A percentile compares a stretch with the other conserved stretches of the same genome.
phyloP scores from a whole-genome alignment of 768 basidiomycete genomes.

The Auriscalpium orientale region DNA sequence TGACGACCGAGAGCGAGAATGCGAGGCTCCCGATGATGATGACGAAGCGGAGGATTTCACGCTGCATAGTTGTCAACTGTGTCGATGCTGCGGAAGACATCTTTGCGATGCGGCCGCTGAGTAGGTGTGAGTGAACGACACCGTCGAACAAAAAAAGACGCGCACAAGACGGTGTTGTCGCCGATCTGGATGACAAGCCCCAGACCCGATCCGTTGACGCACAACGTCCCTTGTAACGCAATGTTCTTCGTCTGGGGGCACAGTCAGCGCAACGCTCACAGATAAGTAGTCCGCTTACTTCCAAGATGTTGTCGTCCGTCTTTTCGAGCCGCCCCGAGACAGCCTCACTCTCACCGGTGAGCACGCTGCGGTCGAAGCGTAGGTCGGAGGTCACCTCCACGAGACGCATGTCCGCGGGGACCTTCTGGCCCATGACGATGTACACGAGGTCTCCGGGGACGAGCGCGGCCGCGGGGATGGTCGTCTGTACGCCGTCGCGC shows the following conservation, averaged over 20 bases:
- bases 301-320: constrained; percentile 25
- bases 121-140: not conserved
- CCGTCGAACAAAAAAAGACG: constrained; percentile 16
- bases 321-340: constrained; percentile 16
- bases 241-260: constrained; percentile 45
- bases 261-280: constrained; percentile 6
- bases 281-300: not conserved
- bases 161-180: constrained; percentile 43
- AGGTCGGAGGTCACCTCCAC: constrained; percentile 50
- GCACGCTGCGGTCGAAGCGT: constrained; percentile 52
- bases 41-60: constrained; percentile 49
- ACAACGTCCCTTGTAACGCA: constrained; percentile 49
- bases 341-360: constrained; percentile 44
- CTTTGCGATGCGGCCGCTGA: constrained; percentile 33
- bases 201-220: constrained; percentile 38
- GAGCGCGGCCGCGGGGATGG: constrained; percentile 50
- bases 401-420: constrained; percentile 66
- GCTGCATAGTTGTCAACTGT: constrained; percentile 41
- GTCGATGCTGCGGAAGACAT: constrained; percentile 22
- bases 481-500: constrained; percentile 38
- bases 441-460: constrained; percentile 63
- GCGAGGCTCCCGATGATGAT: constrained; percentile 42
- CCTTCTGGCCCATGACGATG: constrained; percentile 56
- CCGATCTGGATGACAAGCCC: constrained; percentile 44
- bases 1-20: constrained; percentile 32